phyloP scores from a whole-genome alignment of 768 basidiomycete genomes.

The Russula ochroleuca region DNA sequence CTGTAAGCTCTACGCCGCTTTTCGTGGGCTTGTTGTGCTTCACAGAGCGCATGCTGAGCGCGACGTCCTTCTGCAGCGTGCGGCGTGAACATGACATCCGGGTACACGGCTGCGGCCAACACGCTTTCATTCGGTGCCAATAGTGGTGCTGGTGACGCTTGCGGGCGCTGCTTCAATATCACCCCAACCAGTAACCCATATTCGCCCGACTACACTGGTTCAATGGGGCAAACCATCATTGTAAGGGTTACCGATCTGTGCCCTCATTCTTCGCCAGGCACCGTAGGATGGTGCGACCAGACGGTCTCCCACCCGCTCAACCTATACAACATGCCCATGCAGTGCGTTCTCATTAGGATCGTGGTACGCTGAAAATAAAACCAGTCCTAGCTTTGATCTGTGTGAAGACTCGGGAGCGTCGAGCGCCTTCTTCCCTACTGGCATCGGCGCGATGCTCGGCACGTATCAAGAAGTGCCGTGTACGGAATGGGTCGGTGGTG shows the following conservation, averaged over 20 bases:
- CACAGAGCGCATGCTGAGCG: not conserved
- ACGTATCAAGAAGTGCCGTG: constrained; percentile 54
- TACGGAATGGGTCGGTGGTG: constrained; percentile 53
- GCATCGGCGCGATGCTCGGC: constrained; percentile 51
- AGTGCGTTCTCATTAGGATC: constrained; percentile 37
- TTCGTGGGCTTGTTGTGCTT: not conserved
- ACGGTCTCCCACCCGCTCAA: constrained; percentile 41
- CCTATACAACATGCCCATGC: constrained; percentile 38
- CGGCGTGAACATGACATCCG: constrained; percentile 42
- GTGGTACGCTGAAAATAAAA: not conserved
- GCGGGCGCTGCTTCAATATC: constrained; percentile 56
- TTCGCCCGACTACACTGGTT: constrained; percentile 47
- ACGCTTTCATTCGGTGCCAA: constrained; percentile 51
- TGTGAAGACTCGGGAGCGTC: constrained; percentile 55
- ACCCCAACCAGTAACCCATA: constrained; percentile 51
- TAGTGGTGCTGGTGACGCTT: constrained; percentile 54
- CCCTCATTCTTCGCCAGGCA: constrained; percentile 33
- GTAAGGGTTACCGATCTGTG: constrained; percentile 48
- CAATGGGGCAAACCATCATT: constrained; percentile 48
- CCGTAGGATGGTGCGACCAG: constrained; percentile 56
- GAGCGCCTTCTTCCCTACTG: constrained; percentile 50
- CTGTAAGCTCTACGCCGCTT: constrained; percentile 34
- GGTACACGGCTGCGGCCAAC: constrained; percentile 55
- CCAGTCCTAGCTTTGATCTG: constrained; percentile 49
- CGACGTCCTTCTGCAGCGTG: constrained; percentile 40